Base-by-base conservation (phyloP, 202 grass and related monocot species). In the Saccharum hybrid region DNA sequence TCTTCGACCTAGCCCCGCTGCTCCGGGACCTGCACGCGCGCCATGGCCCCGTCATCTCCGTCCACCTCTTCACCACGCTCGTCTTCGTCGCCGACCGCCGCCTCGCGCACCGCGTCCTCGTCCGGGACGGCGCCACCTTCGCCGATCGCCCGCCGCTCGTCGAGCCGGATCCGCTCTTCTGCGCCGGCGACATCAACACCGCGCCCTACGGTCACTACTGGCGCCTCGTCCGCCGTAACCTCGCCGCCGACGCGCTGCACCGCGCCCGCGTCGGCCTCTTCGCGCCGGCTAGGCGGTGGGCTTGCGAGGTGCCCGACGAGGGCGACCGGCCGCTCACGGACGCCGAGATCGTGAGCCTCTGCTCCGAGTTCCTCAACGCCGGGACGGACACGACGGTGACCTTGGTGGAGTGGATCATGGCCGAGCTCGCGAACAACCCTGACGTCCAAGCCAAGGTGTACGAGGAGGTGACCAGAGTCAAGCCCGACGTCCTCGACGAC, bases 291-390 rank as follows among this genome's bases (percentile, higher is more conserved):
- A 3, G n/a, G 54, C 33, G 70, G 7, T 36, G 83, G 63, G 74
- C 63, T 1, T 66, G 77, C 11, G 36, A 70, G 13, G 36, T 61
- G 34, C 4, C 74, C 40, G 77, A 81, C 46, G 46, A 49, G 3
- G 77, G 77, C 22, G 70, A 63, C 7, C 75, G 57, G 68, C 22
- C 2, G 13, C 56, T 86, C 0, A 69, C 69, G 5, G 77, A 86
- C 30, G 39, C 34, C 48, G 86, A 88, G 56, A 78, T 79, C 8
- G 30, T 73, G 2, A 77, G 39, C 49, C 80, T 88, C 11, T 88
- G 86, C 73, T 88, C 80, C 16, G 86, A 88, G 73, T 88, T 88
- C 57, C 49, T 88, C 38, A 88, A 88, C 81, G 86, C 66, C 15
- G 74, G 78, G 14, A 78, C 86, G 28, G 86, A 88, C 66, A 83